Base-by-base conservation (phyloP, 768 basidiomycete species). In the Tylopilus balloui region DNA sequence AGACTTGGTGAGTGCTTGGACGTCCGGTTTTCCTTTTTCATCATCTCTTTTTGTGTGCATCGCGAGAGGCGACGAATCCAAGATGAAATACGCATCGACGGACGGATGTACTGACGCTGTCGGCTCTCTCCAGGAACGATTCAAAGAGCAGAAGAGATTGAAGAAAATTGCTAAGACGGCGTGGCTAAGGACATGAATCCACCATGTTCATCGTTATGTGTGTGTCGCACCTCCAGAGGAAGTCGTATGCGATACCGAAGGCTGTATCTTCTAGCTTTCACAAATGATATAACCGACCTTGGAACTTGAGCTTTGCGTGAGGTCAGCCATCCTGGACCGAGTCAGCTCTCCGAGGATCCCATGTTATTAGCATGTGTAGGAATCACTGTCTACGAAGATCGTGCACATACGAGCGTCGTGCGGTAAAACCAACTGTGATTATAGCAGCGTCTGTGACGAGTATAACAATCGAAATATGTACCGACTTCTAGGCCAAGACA, bases 121-220 rank as follows among this genome's bases (percentile, higher is more conserved):
- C 36, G 51, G 40, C 52, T 29, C 51, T 56, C 50, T 53, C 39
- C 64, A 90, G 88, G 87, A 91, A 56, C 81, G 86, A 35, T 91
- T 86, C 66, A 88, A 85, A 62, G 86, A 90, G 63, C 84, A 88
- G 72, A 92, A 91, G 67, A 76, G 70, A 55, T 69, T 73, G 61
- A 91, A 91, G 73, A 92, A 91, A 70, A 81, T 90, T 9, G 87
- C 88, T 32, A 91, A 90, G 73, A 91, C 88, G 1, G 89, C 89
- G 9, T 92, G 88, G 89, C 64, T 92, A 58, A 81, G 89, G 63
- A 86, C 83, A 2, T 62, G 58, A 62, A 20, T 14, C 25, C 14
- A 32, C 24, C n/a, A 31, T 39, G 17, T 27, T 42, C 27, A 15
- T 43, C n/a, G 13, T 25, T 36, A 17, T 20, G 24, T 6, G 12